A percentile compares a stretch with the other conserved stretches of the same genome.
Evolutionary conservation across 2,329 filamentous ascomycete genomes (phyloP).

Genomic region (Chaetoscypha palmicola): DNA sequence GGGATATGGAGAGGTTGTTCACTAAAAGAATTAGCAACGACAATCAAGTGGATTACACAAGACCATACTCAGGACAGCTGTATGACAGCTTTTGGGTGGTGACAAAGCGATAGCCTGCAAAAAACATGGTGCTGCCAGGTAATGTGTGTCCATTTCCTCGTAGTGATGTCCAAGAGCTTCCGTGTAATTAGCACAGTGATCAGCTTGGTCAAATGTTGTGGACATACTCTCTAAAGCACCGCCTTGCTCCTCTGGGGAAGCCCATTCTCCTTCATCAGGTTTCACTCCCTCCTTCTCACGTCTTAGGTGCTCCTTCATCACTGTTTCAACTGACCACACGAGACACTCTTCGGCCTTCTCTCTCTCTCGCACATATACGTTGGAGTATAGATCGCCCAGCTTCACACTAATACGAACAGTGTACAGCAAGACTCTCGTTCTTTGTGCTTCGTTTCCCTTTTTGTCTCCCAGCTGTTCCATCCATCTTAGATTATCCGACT

Average conservation of each 20-base stretch:
- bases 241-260: slow-evolving; percentile 65
- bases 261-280: slow-evolving; percentile 63
- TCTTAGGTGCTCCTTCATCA: slow-evolving; percentile 62
- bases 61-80: slow-evolving; percentile 64
- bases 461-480: slow-evolving; percentile 49
- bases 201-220: neutral
- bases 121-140: slow-evolving; percentile 78
- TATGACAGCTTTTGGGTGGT: slow-evolving; percentile 61
- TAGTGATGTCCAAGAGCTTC: slow-evolving; percentile 70
- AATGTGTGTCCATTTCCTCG: slow-evolving; percentile 64
- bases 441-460: slow-evolving; percentile 35
- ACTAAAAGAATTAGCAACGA: slow-evolving; percentile 38
- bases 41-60: neutral
- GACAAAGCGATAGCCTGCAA: slow-evolving; percentile 73
- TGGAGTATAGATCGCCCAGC: slow-evolving; percentile 74
- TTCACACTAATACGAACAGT: slow-evolving; percentile 73
- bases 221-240: slow-evolving; percentile 58
- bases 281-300: slow-evolving; percentile 55
- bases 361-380: slow-evolving; percentile 65
- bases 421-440: slow-evolving; percentile 65
- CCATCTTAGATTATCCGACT: slow-evolving; percentile 61
- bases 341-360: slow-evolving; percentile 70
- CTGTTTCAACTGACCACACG: slow-evolving; percentile 74
- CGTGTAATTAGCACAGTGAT: slow-evolving; percentile 26
- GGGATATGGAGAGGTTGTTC: slow-evolving; percentile 72